Base-by-base conservation (phyloP, 2,329 filamentous ascomycete genomes). In the Arthroderma sp. region DNA sequence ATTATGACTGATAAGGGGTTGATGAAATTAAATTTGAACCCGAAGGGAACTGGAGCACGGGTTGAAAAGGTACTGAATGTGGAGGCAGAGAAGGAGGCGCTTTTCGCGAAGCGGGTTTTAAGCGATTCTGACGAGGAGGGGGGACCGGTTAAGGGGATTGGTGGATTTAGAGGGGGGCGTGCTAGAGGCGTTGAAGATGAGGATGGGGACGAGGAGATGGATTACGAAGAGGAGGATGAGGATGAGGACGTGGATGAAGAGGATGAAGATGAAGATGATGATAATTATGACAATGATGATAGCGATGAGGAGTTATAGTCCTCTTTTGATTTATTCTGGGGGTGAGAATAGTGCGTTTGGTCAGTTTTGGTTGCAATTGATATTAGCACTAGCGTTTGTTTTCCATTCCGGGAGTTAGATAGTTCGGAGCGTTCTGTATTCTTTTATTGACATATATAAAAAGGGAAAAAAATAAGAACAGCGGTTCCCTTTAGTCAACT, bases 1-100 rank as follows among this genome's bases (percentile, higher is more conserved):
- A 60, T 59, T 6, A 50, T 68, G 42, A 68, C 66, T 8, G 66
- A 68, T 51, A 57, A 59, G 36, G 66, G 66, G 6, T 38, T 69
- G 27, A 57, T 67, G 56, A 49, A 55, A 3, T 61, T 63, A 59
- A 49, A 61, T 50, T 49, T 69, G 28, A 49, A 58, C n/a, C 53
- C 59, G 8, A 43, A 49, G 29, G 57, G 58, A 3, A 53, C 44
- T 37, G 55, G 58, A 2, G 53, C 47, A 33, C 54, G 56, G 44
- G 47, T 40, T 10, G 40, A 44, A 22, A 43, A 31, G 4, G 38
- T 48, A 6, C 38, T 51, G 43, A 38, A 44, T 28, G 36, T 45
- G 41, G 43, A 44, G 10, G 30, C 33, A 10, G 46, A 44, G 33
- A 27, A 11, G 29, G 5, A 10, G 22, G 27, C 30, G 7, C 15